Evolutionary conservation across 73 alveolate species (phyloP), one percentile per base, ranked within the genome.

Genomic region (Paramecium tetraurelia): DNA sequence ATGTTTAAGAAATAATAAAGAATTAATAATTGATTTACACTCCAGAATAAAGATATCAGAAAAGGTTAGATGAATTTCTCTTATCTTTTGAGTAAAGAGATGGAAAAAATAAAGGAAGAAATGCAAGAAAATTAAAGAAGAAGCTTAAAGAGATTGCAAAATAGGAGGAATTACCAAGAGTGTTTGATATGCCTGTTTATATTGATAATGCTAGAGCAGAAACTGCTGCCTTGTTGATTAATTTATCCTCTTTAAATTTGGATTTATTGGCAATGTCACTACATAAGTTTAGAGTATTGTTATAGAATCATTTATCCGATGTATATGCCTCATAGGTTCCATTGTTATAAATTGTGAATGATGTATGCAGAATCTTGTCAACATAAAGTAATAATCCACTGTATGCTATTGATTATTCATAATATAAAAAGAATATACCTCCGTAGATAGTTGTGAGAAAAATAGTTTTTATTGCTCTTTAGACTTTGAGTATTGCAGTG

Each of bases 51-150:
- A 0, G 87, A n/a, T 75, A 75, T 35, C 16, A 33, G 11, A 75
- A 75, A 75, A 75, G 87, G 12, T 75, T 75, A 40, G 87, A 75
- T 21, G 87, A 75, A 75, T 75, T 75, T 40, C 9, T 75, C 2
- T 75, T 75, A 36, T 36, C 87, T 75, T 75, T 75, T 75, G 87
- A 75, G 35, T 29, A 75, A 31, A 75, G 87, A 35, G 59, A 75
- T 36, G n/a, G 11, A 5, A 53, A 53, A 53, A 53, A 53, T 18
- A 75, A 75, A 75, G 87, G 87, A 4, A 75, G 40, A 75, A 75
- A 75, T 35, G 87, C 87, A 11, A 29, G 87, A 21, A 75, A 75
- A 75, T 36, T 75, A 36, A 75, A 36, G 22, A 75, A 75, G 31
- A 75, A 75, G 38, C 69, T 53, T 4, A 53, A 53, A 53, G 69